Percentiles rank a stretch among this genome's conserved stretches.
phyloP scores from a whole-genome alignment of 2,329 filamentous ascomycete genomes.

The Claviceps sp. region DNA sequence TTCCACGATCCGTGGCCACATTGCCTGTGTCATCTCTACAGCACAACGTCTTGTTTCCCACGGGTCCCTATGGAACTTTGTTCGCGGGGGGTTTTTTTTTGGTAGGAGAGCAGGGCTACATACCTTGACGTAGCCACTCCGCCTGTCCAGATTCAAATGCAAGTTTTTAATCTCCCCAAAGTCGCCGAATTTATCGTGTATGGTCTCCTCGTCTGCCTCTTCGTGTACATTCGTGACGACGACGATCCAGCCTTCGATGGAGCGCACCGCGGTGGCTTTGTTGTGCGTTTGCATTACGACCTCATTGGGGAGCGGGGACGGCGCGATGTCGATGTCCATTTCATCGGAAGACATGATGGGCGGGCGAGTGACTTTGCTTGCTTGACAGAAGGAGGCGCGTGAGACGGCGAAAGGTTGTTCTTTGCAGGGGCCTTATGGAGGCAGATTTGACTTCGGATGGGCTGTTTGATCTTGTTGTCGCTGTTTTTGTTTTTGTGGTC shows the following conservation, averaged over 20 bases:
- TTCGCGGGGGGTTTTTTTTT: background rate
- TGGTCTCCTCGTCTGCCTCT: slow-evolving; percentile 70
- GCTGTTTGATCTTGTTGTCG: background rate
- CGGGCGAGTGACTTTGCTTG: background rate
- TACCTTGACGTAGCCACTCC: slow-evolving; percentile 81
- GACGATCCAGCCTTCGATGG: slow-evolving; percentile 82
- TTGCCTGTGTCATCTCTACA: too few relatives aligned
- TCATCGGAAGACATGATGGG: slow-evolving; percentile 38
- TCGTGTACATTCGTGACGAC: slow-evolving; percentile 80
- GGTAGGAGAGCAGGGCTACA: background rate
- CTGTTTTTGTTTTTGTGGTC: background rate
- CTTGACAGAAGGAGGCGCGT: too few relatives aligned
- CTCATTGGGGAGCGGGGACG: slow-evolving; percentile 33
- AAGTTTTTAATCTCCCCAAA: slow-evolving; percentile 80
- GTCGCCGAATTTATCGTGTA: slow-evolving; percentile 72
- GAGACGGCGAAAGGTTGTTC: background rate
- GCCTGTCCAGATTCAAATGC: slow-evolving; percentile 68
- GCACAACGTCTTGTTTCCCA: background rate
- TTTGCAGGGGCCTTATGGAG: too few relatives aligned
- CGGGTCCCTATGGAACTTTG: background rate
- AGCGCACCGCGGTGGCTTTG: slow-evolving; percentile 69
- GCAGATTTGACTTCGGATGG: too few relatives aligned
- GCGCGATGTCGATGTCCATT: slow-evolving; percentile 43
- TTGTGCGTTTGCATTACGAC: slow-evolving; percentile 58
- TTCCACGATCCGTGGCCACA: too few relatives aligned